Base-by-base conservation (phyloP, 2,329 filamentous ascomycete species). In the Aspergillus eucalypticola region DNA sequence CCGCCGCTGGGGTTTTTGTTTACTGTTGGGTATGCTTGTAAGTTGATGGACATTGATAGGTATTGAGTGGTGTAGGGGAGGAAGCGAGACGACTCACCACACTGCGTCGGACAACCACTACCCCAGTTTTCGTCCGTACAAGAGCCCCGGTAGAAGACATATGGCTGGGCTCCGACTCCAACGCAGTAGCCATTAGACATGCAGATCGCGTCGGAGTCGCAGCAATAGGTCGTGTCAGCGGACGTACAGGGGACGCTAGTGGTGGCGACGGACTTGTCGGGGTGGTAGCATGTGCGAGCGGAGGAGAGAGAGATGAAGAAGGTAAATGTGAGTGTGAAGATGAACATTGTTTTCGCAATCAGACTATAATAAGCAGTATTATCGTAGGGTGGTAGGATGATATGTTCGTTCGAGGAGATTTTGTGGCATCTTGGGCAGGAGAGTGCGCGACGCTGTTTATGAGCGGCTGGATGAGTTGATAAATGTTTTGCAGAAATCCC, bases 231-330 rank as follows among this genome's bases (percentile, higher is more conserved):
- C 11, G n/a, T 21, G 13, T 39, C 25, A 25, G 35, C 32, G 19
- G 27, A 25, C 21, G 44, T 41, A 8, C 46, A 57, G 23, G 55
- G 55, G 11, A 57, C 55, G 5, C 35, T 38, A 11, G 11, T 41
- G 19, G 46, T 29, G 13, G 55, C 44, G 5, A 57, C 25, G 8
- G 55, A 50, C 11, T 48, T 35, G 46, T 57, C 55, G 13, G 55
- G 55, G 21, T 57, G 29, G 55, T 57, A 57, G 46, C 55, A 57
- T 49, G 55, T 57, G 49, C 50, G 55, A 6, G 55, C 55, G 17
- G 23, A n/a, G 25, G 55, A 17, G 8, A 57, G 55, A 10, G 46
- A 42, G 41, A 42, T 42, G 17, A 42, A 19, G 8, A 42, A 8
- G 41, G 41, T 42, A 2, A 42, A 8, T n/a, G 17, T 17, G 11